These are phyloP conservation scores for Mimosa bimucronata DNA, from an alignment of 306 rosid species.

Conservation along the genomic window DNA sequence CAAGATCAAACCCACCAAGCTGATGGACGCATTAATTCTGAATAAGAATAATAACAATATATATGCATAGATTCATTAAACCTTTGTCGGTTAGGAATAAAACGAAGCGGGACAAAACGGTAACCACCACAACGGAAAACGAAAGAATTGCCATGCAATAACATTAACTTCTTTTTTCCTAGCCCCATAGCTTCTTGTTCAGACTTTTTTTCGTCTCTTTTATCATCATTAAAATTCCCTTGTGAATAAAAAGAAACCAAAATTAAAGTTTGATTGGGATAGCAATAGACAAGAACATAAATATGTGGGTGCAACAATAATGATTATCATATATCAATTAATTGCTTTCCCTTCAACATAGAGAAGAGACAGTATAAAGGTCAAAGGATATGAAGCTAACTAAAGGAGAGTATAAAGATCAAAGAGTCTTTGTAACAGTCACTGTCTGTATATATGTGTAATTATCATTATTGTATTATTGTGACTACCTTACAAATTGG, in stretches of 20 bases:
- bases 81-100: slow-evolving; percentile 22
- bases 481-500: neutral
- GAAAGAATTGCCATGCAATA: slow-evolving; percentile 23
- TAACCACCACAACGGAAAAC: slow-evolving; percentile 30
- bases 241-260: slow-evolving; percentile 9
- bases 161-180: neutral
- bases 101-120: slow-evolving; percentile 38
- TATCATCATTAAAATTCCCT: neutral
- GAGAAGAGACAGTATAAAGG: neutral
- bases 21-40: slow-evolving; percentile 1
- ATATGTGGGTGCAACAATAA: neutral
- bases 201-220: neutral
- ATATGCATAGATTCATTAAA: slow-evolving; percentile 29
- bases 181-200: slow-evolving; percentile 5
- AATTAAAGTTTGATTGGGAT: slow-evolving; percentile 38
- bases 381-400: neutral
- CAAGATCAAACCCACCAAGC: slow-evolving; percentile 10
- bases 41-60: neutral
- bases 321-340: neutral
- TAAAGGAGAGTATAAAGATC: slow-evolving; percentile 23
- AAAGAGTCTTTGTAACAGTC: slow-evolving; percentile 1
- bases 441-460: neutral
- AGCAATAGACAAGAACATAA: neutral
- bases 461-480: neutral
- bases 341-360: neutral